Evolutionary conservation across 805 yeast genomes (phyloP).

Genomic region (Pichia deserticola): DNA sequence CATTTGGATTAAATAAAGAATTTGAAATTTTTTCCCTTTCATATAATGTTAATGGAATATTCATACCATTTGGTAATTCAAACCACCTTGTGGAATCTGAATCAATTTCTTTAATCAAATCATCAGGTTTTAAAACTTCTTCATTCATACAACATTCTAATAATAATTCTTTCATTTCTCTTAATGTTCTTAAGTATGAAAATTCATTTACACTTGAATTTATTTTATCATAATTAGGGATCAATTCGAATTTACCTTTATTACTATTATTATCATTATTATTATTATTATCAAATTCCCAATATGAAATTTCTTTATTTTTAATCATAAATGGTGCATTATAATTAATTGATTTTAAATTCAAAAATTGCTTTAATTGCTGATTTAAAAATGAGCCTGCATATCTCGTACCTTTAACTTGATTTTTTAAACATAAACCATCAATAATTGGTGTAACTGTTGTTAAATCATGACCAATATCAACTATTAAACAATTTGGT

Average conservation of each 20-base stretch:
- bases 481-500: constrained; percentile 80
- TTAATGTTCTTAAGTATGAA: constrained; percentile 47
- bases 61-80: constrained; percentile 74
- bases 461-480: constrained; percentile 70
- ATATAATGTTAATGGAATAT: constrained; percentile 44
- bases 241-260: constrained; percentile 15
- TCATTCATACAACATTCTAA: constrained; percentile 38
- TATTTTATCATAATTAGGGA: constrained; percentile 19
- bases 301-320: constrained; percentile 31
- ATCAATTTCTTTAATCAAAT: constrained; percentile 19
- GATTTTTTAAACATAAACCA: constrained; percentile 67
- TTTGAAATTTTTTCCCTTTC: constrained; percentile 64
- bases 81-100: constrained; percentile 38
- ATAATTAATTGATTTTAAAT: constrained; percentile 27
- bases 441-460: constrained; percentile 79
- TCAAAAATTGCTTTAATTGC: constrained; percentile 39
- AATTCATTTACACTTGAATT: constrained; percentile 47
- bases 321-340: constrained; percentile 45
- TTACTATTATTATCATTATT: constrained; percentile 19
- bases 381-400: constrained; percentile 64
- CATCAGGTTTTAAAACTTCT: constrained; percentile 18
- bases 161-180: constrained; percentile 71
- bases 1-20: constrained; percentile 58
- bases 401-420: constrained; percentile 61
- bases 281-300: constrained; percentile 19